phyloP scores from a whole-genome alignment of 2,329 filamentous ascomycete genomes.

The Pestalotiopsis sp. region DNA sequence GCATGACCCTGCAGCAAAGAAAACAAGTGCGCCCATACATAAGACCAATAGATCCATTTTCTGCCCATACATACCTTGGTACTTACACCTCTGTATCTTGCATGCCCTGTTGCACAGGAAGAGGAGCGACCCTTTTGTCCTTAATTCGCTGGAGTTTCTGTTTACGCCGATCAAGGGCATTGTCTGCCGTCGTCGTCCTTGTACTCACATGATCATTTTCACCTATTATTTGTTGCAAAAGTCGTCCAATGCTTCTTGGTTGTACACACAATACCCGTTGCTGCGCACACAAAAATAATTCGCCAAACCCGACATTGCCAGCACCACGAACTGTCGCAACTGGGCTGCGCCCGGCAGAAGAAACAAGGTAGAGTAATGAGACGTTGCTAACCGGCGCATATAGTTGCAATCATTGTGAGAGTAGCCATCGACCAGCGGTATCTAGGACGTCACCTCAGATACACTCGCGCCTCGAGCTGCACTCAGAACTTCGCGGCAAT shows the following conservation, averaged over 20 bases:
- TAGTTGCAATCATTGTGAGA: neutral
- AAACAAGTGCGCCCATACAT: constrained; percentile 13
- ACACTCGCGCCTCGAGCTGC: neutral
- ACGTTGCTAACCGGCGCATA: neutral
- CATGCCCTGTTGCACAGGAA: constrained; percentile 9
- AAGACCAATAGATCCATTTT: constrained; percentile 16
- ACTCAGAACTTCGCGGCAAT: neutral
- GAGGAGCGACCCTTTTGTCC: constrained; percentile 5
- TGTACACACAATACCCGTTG: neutral
- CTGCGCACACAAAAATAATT: neutral
- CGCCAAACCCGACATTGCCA: neutral
- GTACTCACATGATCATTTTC: neutral
- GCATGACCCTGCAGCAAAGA: constrained; percentile 17
- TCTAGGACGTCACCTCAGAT: neutral
- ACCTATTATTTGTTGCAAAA: neutral
- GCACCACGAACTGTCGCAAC: neutral
- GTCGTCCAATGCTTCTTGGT: neutral
- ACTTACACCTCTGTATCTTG: neutral
- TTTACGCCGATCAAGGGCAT: neutral
- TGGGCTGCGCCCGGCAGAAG: neutral
- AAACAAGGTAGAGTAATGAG: neutral
- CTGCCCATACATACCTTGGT: neutral
- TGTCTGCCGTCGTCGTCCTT: neutral
- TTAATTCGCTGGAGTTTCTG: neutral
- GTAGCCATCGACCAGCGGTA: neutral